Conservation (phyloP, 345 rosid species). For the Sisymbrium altissimum region DNA sequence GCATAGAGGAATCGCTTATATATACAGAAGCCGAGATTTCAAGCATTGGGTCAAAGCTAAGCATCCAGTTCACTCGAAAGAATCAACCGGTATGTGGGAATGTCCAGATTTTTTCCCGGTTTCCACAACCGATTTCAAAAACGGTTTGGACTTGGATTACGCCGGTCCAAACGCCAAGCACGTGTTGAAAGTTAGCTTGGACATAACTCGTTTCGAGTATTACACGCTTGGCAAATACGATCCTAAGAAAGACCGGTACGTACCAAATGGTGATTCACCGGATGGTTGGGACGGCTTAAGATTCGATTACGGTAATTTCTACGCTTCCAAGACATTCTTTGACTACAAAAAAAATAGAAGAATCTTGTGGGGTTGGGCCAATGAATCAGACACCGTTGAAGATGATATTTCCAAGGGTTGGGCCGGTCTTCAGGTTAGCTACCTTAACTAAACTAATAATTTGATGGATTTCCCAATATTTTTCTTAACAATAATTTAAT, state of each 20-base stretch:
- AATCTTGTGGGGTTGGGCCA: constrained; percentile 80
- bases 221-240: constrained; percentile 65
- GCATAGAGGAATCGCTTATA: constrained; percentile 54
- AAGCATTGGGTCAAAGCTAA: constrained; percentile 58
- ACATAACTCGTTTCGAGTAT: constrained; percentile 65
- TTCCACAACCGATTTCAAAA: constrained; percentile 19
- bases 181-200: constrained; percentile 73
- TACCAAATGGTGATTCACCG: constrained; percentile 46
- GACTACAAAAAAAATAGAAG: constrained; percentile 51
- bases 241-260: constrained; percentile 40
- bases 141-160: constrained; percentile 51
- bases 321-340: constrained; percentile 87
- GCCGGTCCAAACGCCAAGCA: constrained; percentile 38
- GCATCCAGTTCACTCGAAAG: constrained; percentile 59
- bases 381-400: constrained; percentile 53
- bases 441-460: neutral
- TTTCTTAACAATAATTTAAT: neutral
- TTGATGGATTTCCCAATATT: neutral
- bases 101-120: constrained; percentile 92
- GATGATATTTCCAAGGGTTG: constrained; percentile 59
- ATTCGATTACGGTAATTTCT: constrained; percentile 72
- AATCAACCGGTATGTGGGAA: constrained; percentile 77
- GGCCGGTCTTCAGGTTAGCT: constrained; percentile 77
- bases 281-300: constrained; percentile 83
- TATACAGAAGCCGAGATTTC: constrained; percentile 70